Percentiles rank a stretch among this genome's conserved stretches.
phyloP scores from a whole-genome alignment of 1,139 yeast species.

The Chernovozyma aurita region DNA sequence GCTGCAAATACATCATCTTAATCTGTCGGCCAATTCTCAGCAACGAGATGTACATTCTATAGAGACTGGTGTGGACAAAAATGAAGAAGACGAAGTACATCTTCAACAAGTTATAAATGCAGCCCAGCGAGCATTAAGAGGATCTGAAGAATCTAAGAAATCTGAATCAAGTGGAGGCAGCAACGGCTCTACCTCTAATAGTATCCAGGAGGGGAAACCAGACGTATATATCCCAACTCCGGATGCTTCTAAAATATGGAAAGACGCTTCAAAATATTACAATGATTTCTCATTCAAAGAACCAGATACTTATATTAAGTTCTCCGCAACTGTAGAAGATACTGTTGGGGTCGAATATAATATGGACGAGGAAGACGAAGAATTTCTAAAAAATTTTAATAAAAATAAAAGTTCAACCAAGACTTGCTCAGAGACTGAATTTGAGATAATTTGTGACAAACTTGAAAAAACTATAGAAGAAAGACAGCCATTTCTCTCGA shows the following conservation, averaged over 20 bases:
- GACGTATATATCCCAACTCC: constrained; percentile 94
- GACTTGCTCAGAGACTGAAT: constrained; percentile 71
- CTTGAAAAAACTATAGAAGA: constrained; percentile 72
- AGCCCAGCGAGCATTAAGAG: constrained; percentile 56
- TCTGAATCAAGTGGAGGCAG: constrained; percentile 8
- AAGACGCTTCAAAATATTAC: constrained; percentile 70
- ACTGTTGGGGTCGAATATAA: constrained; percentile 81
- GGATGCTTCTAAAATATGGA: constrained; percentile 84
- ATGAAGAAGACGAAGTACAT: constrained; percentile 96
- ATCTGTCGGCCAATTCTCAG: constrained; percentile 41
- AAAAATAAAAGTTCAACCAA: constrained; percentile 16
- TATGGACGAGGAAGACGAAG: constrained; percentile 87
- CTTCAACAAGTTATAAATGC: constrained; percentile 85
- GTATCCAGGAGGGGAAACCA: constrained; percentile 37
- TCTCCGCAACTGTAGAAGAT: constrained; percentile 94
- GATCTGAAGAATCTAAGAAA: constrained; percentile 19
- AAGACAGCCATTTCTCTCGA: constrained; percentile 81
- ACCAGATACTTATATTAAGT: constrained; percentile 79
- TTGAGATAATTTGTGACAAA: constrained; percentile 71
- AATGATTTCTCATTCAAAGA: constrained; percentile 55
- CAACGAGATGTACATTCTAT: constrained; percentile 86
- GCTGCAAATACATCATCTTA: constrained; percentile 41
- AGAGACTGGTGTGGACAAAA: constrained; percentile 97
- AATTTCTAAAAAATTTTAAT: constrained; percentile 40
- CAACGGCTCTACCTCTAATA: constrained; percentile 10